A percentile compares a stretch with the other conserved stretches of the same genome.
phyloP scores from a whole-genome alignment of 2,329 filamentous ascomycete genomes.

The Fusarium sp. region DNA sequence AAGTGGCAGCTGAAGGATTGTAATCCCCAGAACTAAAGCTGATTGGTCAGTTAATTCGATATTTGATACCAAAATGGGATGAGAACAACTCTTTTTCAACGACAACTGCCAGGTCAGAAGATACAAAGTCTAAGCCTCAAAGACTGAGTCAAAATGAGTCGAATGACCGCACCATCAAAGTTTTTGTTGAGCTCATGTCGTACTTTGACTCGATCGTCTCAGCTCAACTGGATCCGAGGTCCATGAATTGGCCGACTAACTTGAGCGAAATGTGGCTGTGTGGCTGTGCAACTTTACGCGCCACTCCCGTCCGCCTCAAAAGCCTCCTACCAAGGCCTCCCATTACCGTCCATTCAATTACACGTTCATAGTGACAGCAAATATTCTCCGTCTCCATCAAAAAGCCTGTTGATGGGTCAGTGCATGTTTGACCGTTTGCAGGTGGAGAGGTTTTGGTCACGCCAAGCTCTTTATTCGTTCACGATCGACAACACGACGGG shows the following conservation, averaged over 20 bases:
- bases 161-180: neutral
- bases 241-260: neutral
- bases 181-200: neutral
- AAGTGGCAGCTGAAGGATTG: slow-evolving; percentile 18
- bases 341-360: neutral
- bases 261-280: neutral
- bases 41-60: slow-evolving; percentile 29
- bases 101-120: slow-evolving; percentile 1
- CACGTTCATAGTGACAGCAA: neutral
- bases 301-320: neutral
- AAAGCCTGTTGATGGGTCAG: neutral
- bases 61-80: slow-evolving; percentile 22
- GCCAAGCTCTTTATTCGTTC: slow-evolving; percentile 24
- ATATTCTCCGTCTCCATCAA: neutral
- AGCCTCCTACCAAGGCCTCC: slow-evolving; percentile 21
- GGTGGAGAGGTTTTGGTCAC: slow-evolving; percentile 16
- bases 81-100: slow-evolving; percentile 35
- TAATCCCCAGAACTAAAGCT: neutral
- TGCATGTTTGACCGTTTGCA: neutral
- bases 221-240: neutral
- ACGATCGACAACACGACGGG: slow-evolving; percentile 29
- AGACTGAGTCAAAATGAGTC: neutral
- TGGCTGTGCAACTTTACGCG: neutral
- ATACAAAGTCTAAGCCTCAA: neutral
- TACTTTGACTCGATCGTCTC: neutral